Conservation (phyloP, 1,284 basidiomycete genomes). For the Tilletia walkeri region DNA sequence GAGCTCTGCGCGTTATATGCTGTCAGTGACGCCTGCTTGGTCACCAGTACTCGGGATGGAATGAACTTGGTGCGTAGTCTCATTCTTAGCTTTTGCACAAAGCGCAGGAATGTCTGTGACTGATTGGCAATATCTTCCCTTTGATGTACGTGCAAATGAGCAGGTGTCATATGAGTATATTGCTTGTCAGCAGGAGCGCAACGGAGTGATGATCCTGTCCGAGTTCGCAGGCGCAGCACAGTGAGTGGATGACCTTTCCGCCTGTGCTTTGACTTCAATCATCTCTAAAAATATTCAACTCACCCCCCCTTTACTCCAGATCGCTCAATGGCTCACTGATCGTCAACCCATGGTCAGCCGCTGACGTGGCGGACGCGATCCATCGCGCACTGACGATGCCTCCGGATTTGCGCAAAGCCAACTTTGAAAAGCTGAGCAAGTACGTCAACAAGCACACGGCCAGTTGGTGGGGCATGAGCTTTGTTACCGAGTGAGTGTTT, state of each 20-base stretch:
- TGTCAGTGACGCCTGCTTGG: slow-evolving; percentile 90
- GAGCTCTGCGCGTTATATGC: slow-evolving; percentile 96
- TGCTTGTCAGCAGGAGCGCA: slow-evolving; percentile 84
- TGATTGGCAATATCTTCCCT: neutral
- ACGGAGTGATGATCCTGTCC: slow-evolving; percentile 95
- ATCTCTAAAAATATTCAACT: slow-evolving; percentile 4
- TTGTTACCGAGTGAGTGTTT: slow-evolving; percentile 20
- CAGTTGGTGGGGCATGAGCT: slow-evolving; percentile 49
- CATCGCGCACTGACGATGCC: slow-evolving; percentile 90
- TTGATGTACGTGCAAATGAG: neutral
- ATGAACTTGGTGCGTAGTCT: slow-evolving; percentile 76
- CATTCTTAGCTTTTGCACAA: too few relatives aligned
- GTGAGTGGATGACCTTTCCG: slow-evolving; percentile 55
- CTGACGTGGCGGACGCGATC: slow-evolving; percentile 92
- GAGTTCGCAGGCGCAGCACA: slow-evolving; percentile 98
- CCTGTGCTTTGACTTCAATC: neutral
- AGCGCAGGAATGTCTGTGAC: too few relatives aligned
- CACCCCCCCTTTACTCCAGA: neutral
- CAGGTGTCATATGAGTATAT: slow-evolving; percentile 96
- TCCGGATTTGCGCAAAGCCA: slow-evolving; percentile 73
- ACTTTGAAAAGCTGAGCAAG: slow-evolving; percentile 90
- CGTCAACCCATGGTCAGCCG: slow-evolving; percentile 60
- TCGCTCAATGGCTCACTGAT: slow-evolving; percentile 52
- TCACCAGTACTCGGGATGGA: slow-evolving; percentile 90
- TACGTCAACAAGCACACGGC: slow-evolving; percentile 54